A percentile compares a stretch with the other conserved stretches of the same genome.
phyloP scores from a whole-genome alignment of 1,284 basidiomycete genomes.

The Trichosporon sp. region DNA sequence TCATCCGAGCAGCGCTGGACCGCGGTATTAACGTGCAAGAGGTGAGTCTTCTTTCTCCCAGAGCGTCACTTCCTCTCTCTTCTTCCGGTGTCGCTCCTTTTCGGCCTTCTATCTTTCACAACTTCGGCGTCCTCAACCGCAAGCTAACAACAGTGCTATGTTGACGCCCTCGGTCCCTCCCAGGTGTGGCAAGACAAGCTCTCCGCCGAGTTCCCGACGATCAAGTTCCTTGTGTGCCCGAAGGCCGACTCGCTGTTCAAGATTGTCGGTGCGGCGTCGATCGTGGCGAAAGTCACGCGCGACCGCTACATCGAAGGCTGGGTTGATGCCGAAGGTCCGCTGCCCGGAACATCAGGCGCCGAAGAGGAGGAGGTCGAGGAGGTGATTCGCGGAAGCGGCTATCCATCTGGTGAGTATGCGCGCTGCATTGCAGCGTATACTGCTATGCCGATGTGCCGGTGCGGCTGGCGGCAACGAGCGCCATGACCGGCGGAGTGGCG shows the following conservation, averaged over 20 bases:
- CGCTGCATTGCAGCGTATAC: neutral
- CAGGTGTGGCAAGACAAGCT: constrained; percentile 81
- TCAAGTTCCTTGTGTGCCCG: constrained; percentile 76
- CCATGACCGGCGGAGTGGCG: too few species aligned
- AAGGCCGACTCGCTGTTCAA: constrained; percentile 96
- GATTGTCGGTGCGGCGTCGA: constrained; percentile 94
- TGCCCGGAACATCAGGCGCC: too few species aligned
- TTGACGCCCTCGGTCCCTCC: constrained; percentile 90
- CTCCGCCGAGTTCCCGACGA: constrained; percentile 74
- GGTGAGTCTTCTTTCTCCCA: constrained; percentile 59
- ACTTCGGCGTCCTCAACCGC: too few species aligned
- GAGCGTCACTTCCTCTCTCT: too few species aligned
- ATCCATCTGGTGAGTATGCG: constrained; percentile 72
- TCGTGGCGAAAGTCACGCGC: constrained; percentile 91
- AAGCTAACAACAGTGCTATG: too few species aligned
- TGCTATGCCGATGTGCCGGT: too few species aligned
- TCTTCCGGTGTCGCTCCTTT: too few species aligned
- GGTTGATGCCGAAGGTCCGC: constrained; percentile 60
- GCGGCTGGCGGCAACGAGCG: neutral
- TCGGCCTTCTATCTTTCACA: too few species aligned
- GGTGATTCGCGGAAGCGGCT: constrained; percentile 70
- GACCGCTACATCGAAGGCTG: constrained; percentile 88
- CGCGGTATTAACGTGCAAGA: constrained; percentile 80
- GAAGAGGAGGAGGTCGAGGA: constrained; percentile 27
- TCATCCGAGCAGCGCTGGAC: constrained; percentile 81